Conservation (phyloP, 2,329 filamentous ascomycete genomes). For the Neofusicoccum sp. region DNA sequence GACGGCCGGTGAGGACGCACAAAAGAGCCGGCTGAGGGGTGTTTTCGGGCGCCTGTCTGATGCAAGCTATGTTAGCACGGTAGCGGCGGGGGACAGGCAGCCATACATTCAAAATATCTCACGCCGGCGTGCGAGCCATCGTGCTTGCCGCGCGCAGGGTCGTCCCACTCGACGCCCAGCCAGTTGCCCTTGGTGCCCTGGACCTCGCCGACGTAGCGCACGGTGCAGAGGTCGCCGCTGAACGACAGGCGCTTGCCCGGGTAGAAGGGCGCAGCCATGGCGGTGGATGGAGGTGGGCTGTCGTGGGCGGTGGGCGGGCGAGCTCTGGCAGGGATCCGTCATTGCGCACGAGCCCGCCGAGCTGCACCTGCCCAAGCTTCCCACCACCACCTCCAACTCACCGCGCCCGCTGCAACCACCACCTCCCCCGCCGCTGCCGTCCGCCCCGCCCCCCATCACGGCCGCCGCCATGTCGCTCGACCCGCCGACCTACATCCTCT, state of each 20-base stretch:
- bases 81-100: background rate
- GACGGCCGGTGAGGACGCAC: slow-evolving; percentile 73
- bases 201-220: slow-evolving; percentile 80
- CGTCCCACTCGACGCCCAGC: slow-evolving; percentile 98
- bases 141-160: slow-evolving; percentile 83
- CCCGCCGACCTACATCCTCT: slow-evolving; percentile 82
- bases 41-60: slow-evolving; percentile 62
- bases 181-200: slow-evolving; percentile 76
- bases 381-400: slow-evolving; percentile 20
- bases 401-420: slow-evolving; percentile 4
- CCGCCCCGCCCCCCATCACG: slow-evolving; percentile 3
- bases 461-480: slow-evolving; percentile 76
- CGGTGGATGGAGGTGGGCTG: background rate
- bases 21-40: slow-evolving; percentile 79
- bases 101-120: slow-evolving; percentile 77
- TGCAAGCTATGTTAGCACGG: slow-evolving; percentile 22
- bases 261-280: slow-evolving; percentile 36
- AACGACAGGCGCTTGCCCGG: slow-evolving; percentile 80
- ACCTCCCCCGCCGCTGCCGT: slow-evolving; percentile 1
- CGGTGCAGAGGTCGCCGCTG: slow-evolving; percentile 75
- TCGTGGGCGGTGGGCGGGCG: background rate
- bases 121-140: slow-evolving; percentile 78
- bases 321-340: slow-evolving; percentile 22
- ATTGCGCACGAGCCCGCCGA: slow-evolving; percentile 16
- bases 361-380: slow-evolving; percentile 20